A percentile compares a stretch with the other conserved stretches of the same genome.
These are phyloP conservation scores for Tuber borchii DNA, from an alignment of 495 filamentous ascomycete species.

Conservation along the genomic window DNA sequence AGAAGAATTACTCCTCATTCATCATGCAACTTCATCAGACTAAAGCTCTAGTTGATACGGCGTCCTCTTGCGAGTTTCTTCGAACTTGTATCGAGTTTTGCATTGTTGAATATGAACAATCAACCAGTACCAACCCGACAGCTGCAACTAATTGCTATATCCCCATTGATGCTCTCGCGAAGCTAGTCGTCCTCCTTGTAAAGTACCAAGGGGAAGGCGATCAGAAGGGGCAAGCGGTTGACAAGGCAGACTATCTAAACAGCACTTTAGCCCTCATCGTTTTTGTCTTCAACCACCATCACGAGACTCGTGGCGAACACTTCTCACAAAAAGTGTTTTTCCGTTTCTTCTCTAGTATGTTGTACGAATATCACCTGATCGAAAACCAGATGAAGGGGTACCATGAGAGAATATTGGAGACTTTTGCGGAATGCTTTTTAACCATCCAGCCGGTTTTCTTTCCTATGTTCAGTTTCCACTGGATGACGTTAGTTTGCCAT, in stretches of 20 bases:
- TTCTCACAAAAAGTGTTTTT: constrained; percentile 89
- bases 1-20: constrained; percentile 67
- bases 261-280: constrained; percentile 67
- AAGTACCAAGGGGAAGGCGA: constrained; percentile 57
- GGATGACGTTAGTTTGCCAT: constrained; percentile 75
- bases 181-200: constrained; percentile 68
- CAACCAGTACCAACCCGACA: constrained; percentile 52
- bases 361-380: constrained; percentile 59
- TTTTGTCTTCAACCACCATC: constrained; percentile 76
- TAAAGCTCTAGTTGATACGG: constrained; percentile 60
- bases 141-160: constrained; percentile 65
- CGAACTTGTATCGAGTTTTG: constrained; percentile 74
- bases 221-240: constrained; percentile 51
- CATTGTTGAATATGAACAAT: constrained; percentile 66
- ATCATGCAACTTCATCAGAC: constrained; percentile 73
- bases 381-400: constrained; percentile 47
- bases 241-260: constrained; percentile 62
- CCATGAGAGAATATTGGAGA: constrained; percentile 63
- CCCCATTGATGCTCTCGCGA: constrained; percentile 78
- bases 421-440: constrained; percentile 65
- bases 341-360: constrained; percentile 77
- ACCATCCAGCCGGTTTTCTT: constrained; percentile 68
- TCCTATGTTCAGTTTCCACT: constrained; percentile 74
- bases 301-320: constrained; percentile 68
- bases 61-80: constrained; percentile 71